These are phyloP conservation scores for Ogataea paraovalis DNA, from an alignment of 805 yeast species.

Conservation along the genomic window DNA sequence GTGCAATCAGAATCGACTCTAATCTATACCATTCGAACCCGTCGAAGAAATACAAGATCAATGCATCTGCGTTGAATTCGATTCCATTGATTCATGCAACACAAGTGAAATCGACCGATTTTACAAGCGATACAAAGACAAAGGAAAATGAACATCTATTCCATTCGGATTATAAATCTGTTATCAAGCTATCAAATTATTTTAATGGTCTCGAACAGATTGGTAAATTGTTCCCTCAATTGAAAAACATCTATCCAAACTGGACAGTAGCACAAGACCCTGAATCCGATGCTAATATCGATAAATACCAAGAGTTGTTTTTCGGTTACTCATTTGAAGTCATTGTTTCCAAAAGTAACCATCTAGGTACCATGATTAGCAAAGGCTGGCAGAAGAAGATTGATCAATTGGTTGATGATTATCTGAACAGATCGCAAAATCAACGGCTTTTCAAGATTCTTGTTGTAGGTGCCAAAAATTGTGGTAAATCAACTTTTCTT, in stretches of 20 bases:
- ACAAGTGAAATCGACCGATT: slow-evolving; percentile 32
- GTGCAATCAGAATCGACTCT: slow-evolving; percentile 44
- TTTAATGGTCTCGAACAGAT: slow-evolving; percentile 44
- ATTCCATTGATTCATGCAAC: slow-evolving; percentile 44
- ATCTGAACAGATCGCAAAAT: not conserved
- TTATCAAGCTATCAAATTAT: slow-evolving; percentile 35
- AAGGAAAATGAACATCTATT: slow-evolving; percentile 36
- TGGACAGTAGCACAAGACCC: slow-evolving; percentile 7
- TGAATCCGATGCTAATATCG: not conserved
- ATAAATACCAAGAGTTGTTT: slow-evolving; percentile 25
- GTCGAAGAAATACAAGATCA: slow-evolving; percentile 18
- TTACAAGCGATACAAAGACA: slow-evolving; percentile 28
- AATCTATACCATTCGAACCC: slow-evolving; percentile 28
- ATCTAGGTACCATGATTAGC: slow-evolving; percentile 25
- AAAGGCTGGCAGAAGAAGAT: slow-evolving; percentile 25
- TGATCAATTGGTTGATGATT: slow-evolving; percentile 12
- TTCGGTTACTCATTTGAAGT: slow-evolving; percentile 35
- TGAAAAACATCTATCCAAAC: slow-evolving; percentile 38
- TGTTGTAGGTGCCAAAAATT: slow-evolving; percentile 63
- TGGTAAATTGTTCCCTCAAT: slow-evolving; percentile 40
- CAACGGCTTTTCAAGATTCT: slow-evolving; percentile 28
- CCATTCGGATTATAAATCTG: slow-evolving; percentile 38
- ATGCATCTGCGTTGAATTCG: slow-evolving; percentile 32
- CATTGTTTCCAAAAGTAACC: slow-evolving; percentile 27
- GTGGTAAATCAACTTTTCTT: slow-evolving; percentile 77